A percentile compares a stretch with the other conserved stretches of the same genome.
phyloP scores from a whole-genome alignment of 1,284 basidiomycete genomes.

The Trichosporon sp. region DNA sequence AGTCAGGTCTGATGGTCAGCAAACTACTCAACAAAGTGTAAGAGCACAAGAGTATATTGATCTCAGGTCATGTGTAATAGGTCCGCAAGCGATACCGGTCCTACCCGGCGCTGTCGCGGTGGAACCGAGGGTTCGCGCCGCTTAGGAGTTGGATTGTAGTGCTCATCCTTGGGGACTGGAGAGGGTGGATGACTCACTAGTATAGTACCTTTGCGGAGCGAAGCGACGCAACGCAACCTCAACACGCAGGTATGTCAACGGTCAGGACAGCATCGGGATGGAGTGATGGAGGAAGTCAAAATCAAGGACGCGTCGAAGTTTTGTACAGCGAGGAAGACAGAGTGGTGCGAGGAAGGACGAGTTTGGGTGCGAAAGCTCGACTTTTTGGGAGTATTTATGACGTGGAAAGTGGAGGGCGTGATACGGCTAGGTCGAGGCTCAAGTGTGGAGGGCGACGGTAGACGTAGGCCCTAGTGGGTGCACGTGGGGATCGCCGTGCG shows the following conservation, averaged over 20 bases:
- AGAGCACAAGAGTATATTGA: background rate
- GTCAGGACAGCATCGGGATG: no score
- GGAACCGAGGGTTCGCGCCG: slow-evolving; percentile 44
- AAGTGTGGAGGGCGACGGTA: no score
- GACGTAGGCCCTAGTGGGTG: background rate
- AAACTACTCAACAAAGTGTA: background rate
- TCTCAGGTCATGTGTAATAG: slow-evolving; percentile 54
- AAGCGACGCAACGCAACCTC: background rate
- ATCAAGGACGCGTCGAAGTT: background rate
- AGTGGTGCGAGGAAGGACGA: no score
- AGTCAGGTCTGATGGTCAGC: slow-evolving; percentile 24
- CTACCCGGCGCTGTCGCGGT: slow-evolving; percentile 42
- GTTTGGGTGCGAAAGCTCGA: background rate
- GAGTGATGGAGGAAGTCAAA: background rate
- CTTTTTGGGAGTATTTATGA: background rate
- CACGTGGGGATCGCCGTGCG: background rate
- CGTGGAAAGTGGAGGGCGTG: background rate
- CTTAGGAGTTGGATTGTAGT: slow-evolving; percentile 53
- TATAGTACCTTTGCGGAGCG: background rate
- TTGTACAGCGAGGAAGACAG: background rate
- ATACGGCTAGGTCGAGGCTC: background rate
- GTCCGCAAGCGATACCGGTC: slow-evolving; percentile 49
- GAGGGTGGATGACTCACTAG: slow-evolving; percentile 23
- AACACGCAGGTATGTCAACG: no score
- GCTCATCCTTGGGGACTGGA: slow-evolving; percentile 39